Conservation (phyloP, 805 yeast species). For the Yamadazyma sp. region DNA sequence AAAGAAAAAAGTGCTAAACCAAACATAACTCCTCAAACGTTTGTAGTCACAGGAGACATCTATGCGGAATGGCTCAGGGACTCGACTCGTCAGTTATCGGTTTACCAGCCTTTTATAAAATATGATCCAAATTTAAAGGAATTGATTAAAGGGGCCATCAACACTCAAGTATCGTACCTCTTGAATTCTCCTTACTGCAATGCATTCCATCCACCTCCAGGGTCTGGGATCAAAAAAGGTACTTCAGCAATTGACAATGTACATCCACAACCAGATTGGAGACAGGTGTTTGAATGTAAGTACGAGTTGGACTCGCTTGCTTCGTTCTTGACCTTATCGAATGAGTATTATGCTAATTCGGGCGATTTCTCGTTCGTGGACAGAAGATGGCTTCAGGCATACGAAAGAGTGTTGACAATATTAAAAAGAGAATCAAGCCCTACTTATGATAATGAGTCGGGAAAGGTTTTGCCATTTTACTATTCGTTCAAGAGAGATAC, state of each 20-base stretch:
- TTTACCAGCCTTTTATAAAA: constrained; percentile 62
- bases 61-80: constrained; percentile 94
- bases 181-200: constrained; percentile 75
- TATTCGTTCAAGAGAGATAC: constrained; percentile 77
- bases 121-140: constrained; percentile 50
- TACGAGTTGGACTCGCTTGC: constrained; percentile 87
- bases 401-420: constrained; percentile 49
- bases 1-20: constrained; percentile 8
- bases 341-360: constrained; percentile 63
- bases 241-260: constrained; percentile 63
- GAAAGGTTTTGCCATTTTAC: constrained; percentile 46
- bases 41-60: constrained; percentile 88
- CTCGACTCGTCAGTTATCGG: constrained; percentile 78
- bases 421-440: constrained; percentile 61
- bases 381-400: constrained; percentile 58
- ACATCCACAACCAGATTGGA: constrained; percentile 68
- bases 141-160: constrained; percentile 74
- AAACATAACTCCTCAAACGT: constrained; percentile 49
- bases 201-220: constrained; percentile 84
- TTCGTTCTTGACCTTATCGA: constrained; percentile 71
- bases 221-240: constrained; percentile 47
- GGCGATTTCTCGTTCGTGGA: constrained; percentile 49
- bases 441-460: constrained; percentile 52
- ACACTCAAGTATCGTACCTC: constrained; percentile 70
- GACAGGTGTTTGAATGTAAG: constrained; percentile 80